Conservation (phyloP, 148 eudicot species). For the Rhododendron kiyosumense region DNA sequence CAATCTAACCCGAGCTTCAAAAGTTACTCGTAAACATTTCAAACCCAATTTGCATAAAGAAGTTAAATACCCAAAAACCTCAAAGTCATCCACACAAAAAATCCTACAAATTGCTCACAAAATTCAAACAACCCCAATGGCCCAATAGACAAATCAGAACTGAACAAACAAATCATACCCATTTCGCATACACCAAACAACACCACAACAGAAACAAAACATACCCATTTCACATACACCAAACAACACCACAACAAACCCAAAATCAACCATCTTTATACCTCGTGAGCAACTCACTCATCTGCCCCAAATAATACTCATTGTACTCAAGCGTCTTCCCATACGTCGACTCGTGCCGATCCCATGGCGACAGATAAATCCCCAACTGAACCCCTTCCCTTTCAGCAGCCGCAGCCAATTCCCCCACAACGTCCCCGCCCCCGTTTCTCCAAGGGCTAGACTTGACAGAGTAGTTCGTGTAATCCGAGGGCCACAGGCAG, state of each 20-base stretch:
- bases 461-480: constrained; percentile 56
- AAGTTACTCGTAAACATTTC: background rate
- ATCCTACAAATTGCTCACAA: background rate
- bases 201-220: too few species aligned
- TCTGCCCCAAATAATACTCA: constrained; percentile 67
- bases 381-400: constrained; percentile 52
- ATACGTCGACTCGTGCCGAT: constrained; percentile 57
- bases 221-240: background rate
- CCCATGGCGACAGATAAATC: constrained; percentile 86
- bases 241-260: background rate
- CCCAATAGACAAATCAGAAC: background rate
- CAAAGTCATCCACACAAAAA: background rate
- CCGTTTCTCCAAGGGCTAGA: constrained; percentile 58
- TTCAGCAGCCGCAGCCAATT: constrained; percentile 50
- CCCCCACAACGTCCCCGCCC: constrained; percentile 60
- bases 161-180: background rate
- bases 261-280: background rate
- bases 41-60: background rate
- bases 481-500: constrained; percentile 70
- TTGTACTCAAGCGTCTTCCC: constrained; percentile 68
- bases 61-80: constrained; percentile 2
- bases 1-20: background rate
- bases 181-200: background rate
- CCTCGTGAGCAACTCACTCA: constrained; percentile 50
- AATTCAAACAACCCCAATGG: background rate